phyloP scores from a whole-genome alignment of 495 filamentous ascomycete species.

The Aspergillus egyptiacus region DNA sequence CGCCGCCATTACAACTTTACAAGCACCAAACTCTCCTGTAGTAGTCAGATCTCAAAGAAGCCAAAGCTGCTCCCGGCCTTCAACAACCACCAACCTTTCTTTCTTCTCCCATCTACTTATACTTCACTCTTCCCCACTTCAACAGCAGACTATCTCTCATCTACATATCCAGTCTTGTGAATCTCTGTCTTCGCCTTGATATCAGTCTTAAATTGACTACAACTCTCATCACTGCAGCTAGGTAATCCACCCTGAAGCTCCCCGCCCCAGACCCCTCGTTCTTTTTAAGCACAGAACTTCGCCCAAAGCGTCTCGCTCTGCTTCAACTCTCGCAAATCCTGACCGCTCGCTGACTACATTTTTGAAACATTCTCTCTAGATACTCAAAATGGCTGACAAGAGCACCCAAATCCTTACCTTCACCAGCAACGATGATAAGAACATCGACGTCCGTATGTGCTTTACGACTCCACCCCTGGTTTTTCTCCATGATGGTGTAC shows the following conservation, averaged over 20 bases:
- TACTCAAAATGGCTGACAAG: conserved; percentile 16
- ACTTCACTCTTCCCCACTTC: background rate
- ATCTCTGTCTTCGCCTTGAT: background rate
- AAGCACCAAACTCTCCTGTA: conserved; percentile 2
- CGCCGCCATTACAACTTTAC: background rate
- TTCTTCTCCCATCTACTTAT: conserved; percentile 2
- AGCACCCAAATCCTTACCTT: conserved; percentile 39
- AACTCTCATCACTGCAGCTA: background rate
- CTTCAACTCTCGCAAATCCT: background rate
- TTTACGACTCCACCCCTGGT: background rate
- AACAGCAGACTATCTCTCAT: background rate
- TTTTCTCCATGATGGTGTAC: background rate
- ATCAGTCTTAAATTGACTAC: background rate
- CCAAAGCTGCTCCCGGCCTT: too few species aligned
- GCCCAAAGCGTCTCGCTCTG: background rate
- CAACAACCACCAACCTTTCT: background rate
- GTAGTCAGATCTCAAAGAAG: background rate
- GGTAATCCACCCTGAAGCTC: background rate
- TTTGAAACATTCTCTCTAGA: background rate
- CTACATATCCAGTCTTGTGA: background rate
- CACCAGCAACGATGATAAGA: conserved; percentile 51
- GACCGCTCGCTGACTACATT: background rate
- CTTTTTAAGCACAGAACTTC: background rate
- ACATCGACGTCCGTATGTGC: conserved; percentile 51
- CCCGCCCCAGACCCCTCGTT: background rate